These are phyloP conservation scores for Salix suchowensis DNA, from an alignment of 345 rosid species.

Conservation along the genomic window DNA sequence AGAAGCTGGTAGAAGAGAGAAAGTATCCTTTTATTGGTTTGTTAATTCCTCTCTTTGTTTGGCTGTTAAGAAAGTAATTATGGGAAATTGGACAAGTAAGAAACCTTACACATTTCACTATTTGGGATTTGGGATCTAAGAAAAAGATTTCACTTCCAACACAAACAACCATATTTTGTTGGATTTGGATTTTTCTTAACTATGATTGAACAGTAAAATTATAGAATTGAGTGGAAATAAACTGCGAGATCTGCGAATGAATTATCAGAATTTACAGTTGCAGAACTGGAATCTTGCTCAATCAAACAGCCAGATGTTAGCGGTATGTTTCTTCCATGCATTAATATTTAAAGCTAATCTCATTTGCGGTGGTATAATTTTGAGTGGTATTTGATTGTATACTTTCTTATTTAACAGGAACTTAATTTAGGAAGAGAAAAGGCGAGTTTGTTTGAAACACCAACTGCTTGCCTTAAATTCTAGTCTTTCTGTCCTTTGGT, in stretches of 20 bases:
- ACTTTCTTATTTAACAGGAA: conserved; percentile 37
- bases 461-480: background rate
- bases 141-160: background rate
- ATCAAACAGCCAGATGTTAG: conserved; percentile 51
- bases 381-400: conserved; percentile 1
- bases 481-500: background rate
- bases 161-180: background rate
- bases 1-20: conserved; percentile 61
- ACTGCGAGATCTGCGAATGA: conserved; percentile 39
- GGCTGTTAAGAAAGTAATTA: background rate
- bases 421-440: conserved; percentile 51
- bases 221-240: conserved; percentile 48
- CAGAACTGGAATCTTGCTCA: conserved; percentile 66
- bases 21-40: conserved; percentile 55
- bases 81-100: background rate
- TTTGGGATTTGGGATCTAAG: background rate
- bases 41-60: background rate
- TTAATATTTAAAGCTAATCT: background rate
- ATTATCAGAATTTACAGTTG: conserved; percentile 44
- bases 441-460: conserved; percentile 23
- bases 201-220: conserved; percentile 40
- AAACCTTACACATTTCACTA: background rate
- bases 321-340: conserved; percentile 35
- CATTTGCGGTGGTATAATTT: background rate
- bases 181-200: conserved; percentile 27